Evolutionary conservation across 129 eudicot species (phyloP), one percentile per base, ranked within the genome.

Genomic region (Ambrosia artemisiifolia): DNA sequence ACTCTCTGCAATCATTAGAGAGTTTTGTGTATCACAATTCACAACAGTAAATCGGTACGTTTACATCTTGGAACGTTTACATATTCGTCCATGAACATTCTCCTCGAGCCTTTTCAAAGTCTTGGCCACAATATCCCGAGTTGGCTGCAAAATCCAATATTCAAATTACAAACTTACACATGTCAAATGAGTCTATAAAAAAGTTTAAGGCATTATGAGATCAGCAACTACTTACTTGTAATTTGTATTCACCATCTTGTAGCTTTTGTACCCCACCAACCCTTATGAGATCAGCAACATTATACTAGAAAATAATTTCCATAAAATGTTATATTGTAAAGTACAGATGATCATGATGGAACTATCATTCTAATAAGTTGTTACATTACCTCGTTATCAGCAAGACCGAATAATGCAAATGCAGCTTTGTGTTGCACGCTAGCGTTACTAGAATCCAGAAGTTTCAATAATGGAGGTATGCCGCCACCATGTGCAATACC

Each of bases 371-470:
- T 60, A 47, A 42, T 51, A 47, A 55, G 62, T 11, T 44, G 17
- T 36, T 14, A 57, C 18, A 54, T n/a, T 78, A 88, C 94, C 94
- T 85, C 94, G 65, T 88, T 88, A 76, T 88, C 90, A 36, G 94
- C 94, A 71, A 88, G 94, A 34, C 94, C 90, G 34, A 82, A 88
- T 10, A 88, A 81, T 16, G 94, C 94, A 72, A 88, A 88, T 74
- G 94, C 94, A 42, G 94, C 90, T 78, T 88, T 82, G 71, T 88
- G 94, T 63, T 88, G 94, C 63, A 88, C 79, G 46, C 86, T 75
- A 66, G 84, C 94, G 64, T 80, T 82, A 59, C 68, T 80, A 11
- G 90, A 88, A 73, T 85, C 90, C 74, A 88, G 90, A 67, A 88
- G 94, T 70, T 83, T 88, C 55, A 88, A 48, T 59, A 88, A 80